Base-by-base conservation (phyloP, 768 basidiomycete species). In the Calocybe cyanea region DNA sequence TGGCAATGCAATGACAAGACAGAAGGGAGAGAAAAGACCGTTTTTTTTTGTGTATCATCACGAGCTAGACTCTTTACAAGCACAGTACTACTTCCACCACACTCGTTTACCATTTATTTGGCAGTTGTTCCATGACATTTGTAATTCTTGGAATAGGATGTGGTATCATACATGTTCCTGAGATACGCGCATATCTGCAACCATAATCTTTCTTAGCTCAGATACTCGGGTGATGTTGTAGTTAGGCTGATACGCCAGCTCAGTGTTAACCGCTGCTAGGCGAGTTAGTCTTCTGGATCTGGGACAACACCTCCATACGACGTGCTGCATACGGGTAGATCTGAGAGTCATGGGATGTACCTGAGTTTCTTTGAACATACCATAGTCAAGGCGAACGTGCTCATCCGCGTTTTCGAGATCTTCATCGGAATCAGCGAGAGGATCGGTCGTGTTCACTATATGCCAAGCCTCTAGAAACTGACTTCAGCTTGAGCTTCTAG, bases 361-460 rank as follows among this genome's bases (percentile, higher is more conserved):
- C 34, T n/a, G n/a, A n/a, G 4, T 5, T 14, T 14, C 34, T 14
- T n/a, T n/a, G 34, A 28, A 46, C 84, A 57, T 56, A 85, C 87
- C 69, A 56, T 87, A 87, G 54, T 90, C 86, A 39, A 72, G 58
- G 34, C 77, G 73, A 37, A 76, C 68, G 52, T 85, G 68, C 46
- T 85, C 80, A 48, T 87, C 83, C 44, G 72, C 68, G 45, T 71
- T 41, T 21, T 56, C 55, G 24, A 54, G 63, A 56, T 90, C 87
- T 31, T 84, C 83, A 53, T 89, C 87, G 10, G 87, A 87, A 64
- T 87, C 85, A 10, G 65, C 68, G 13, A 88, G 66, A 13, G 86
- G 83, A 57, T 89, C 85, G 28, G 72, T 71, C 20, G 74, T 77
- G 31, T 72, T 72, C 21, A 81, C 73, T 24, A 78, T 65, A 55